A percentile compares a stretch with the other conserved stretches of the same genome.
Conservation (phyloP, 768 basidiomycete species). For the Lactarius indigo region DNA sequence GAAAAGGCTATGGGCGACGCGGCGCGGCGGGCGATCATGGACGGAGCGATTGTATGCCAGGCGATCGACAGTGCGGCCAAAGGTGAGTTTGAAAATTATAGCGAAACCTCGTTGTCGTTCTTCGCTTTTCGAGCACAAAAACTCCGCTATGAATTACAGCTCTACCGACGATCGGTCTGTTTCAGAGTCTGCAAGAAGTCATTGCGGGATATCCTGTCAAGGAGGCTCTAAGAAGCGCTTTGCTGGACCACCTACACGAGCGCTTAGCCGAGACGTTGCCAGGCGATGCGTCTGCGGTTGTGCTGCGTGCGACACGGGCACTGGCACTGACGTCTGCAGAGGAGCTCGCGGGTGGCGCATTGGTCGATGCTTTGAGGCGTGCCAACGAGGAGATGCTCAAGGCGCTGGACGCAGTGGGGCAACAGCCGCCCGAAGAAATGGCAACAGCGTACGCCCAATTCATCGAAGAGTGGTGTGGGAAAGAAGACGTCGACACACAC, state of each 20-base stretch:
- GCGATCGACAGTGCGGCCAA: constrained; percentile 72
- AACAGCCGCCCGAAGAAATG: constrained; percentile 29
- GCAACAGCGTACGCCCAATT: constrained; percentile 43
- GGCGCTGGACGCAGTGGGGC: constrained; percentile 23
- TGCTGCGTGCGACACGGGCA: constrained; percentile 39
- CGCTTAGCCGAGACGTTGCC: constrained; percentile 39
- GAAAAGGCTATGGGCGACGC: constrained; percentile 47
- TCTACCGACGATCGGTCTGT: constrained; percentile 40
- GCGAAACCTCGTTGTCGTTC: too few species aligned
- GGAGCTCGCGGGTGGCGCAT: constrained; percentile 42
- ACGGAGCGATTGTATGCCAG: constrained; percentile 74
- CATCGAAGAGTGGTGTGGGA: constrained; percentile 45
- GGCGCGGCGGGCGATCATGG: constrained; percentile 65
- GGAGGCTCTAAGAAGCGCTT: constrained; percentile 35
- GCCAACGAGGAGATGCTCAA: constrained; percentile 50
- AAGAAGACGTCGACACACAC: constrained; percentile 31
- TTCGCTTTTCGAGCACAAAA: too few species aligned
- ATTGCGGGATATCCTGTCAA: constrained; percentile 43
- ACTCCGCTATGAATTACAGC: constrained; percentile 31
- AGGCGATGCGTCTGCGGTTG: constrained; percentile 37
- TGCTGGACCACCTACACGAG: constrained; percentile 45
- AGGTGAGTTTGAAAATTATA: constrained; percentile 43
- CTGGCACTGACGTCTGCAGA: constrained; percentile 21
- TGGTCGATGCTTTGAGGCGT: constrained; percentile 53
- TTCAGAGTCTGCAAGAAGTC: constrained; percentile 40